Conservation (phyloP, 768 basidiomycete genomes). For the Thelephora ganbajun region DNA sequence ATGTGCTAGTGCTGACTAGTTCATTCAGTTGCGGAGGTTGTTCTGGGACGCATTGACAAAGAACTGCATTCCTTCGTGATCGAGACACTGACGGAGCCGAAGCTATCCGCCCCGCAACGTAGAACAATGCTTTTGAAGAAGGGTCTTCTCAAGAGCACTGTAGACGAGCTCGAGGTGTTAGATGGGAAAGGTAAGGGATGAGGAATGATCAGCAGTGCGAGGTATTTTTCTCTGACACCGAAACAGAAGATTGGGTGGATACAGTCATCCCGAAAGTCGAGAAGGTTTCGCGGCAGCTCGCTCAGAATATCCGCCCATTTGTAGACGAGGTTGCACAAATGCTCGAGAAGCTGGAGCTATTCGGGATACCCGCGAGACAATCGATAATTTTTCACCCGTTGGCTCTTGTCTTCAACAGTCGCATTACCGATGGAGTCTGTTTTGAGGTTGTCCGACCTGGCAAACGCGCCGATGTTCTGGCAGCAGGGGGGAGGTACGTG, state of each 20-base stretch:
- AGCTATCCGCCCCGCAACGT: slow-evolving; percentile 55
- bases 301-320: slow-evolving; percentile 30
- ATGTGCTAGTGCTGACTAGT: slow-evolving; percentile 2
- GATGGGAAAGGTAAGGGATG: slow-evolving; percentile 39
- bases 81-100: slow-evolving; percentile 52
- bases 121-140: slow-evolving; percentile 55
- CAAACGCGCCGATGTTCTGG: slow-evolving; percentile 58
- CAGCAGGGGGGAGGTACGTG: slow-evolving; percentile 65
- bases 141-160: slow-evolving; percentile 47
- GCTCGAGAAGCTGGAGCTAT: slow-evolving; percentile 48
- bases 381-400: slow-evolving; percentile 57
- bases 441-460: slow-evolving; percentile 59
- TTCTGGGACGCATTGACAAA: slow-evolving; percentile 46
- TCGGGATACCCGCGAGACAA: slow-evolving; percentile 11
- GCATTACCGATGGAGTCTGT: slow-evolving; percentile 63
- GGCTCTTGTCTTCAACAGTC: slow-evolving; percentile 53
- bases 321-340: slow-evolving; percentile 45
- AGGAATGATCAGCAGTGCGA: neutral
- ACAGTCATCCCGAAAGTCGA: slow-evolving; percentile 40
- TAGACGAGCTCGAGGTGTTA: slow-evolving; percentile 65
- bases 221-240: neutral
- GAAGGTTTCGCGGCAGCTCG: slow-evolving; percentile 40
- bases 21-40: slow-evolving; percentile 46
- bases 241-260: slow-evolving; percentile 51
- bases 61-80: slow-evolving; percentile 40